A percentile compares a stretch with the other conserved stretches of the same genome.
Evolutionary conservation across 2,329 filamentous ascomycete species (phyloP).

Genomic region (Madurella fahalii): DNA sequence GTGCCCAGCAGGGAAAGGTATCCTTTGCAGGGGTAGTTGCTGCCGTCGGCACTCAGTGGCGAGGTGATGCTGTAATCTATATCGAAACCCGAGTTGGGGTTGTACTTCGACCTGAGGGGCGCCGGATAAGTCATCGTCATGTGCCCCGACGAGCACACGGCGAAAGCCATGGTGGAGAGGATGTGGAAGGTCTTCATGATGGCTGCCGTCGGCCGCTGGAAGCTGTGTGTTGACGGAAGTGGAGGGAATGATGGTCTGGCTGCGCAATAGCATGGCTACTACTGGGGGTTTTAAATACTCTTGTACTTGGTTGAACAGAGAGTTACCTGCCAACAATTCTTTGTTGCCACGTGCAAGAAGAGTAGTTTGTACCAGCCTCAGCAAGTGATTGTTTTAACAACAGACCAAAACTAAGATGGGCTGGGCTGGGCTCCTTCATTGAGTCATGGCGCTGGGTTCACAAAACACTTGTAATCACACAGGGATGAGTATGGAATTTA

Average conservation of each 20-base stretch:
- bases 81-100: constrained; percentile 40
- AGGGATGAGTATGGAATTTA: too few relatives aligned
- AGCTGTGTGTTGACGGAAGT: not conserved
- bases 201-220: not conserved
- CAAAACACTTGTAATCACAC: too few relatives aligned
- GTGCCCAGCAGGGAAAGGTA: constrained; percentile 45
- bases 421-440: too few relatives aligned
- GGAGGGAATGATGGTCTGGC: not conserved
- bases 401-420: not conserved
- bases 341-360: not conserved
- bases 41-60: constrained; percentile 58
- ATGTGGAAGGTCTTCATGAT: constrained; percentile 12
- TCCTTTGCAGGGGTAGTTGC: constrained; percentile 73
- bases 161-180: constrained; percentile 29
- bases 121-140: constrained; percentile 52
- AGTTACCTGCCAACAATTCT: not conserved
- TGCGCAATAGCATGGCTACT: not conserved
- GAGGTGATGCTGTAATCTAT: constrained; percentile 68
- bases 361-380: not conserved
- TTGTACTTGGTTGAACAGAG: not conserved
- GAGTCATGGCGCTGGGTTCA: too few relatives aligned
- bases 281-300: not conserved
- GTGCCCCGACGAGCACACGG: constrained; percentile 38
- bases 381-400: not conserved
- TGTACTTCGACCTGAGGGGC: constrained; percentile 48